phyloP scores from a whole-genome alignment of 441 rosid genomes.

The Biscutella laevigata region DNA sequence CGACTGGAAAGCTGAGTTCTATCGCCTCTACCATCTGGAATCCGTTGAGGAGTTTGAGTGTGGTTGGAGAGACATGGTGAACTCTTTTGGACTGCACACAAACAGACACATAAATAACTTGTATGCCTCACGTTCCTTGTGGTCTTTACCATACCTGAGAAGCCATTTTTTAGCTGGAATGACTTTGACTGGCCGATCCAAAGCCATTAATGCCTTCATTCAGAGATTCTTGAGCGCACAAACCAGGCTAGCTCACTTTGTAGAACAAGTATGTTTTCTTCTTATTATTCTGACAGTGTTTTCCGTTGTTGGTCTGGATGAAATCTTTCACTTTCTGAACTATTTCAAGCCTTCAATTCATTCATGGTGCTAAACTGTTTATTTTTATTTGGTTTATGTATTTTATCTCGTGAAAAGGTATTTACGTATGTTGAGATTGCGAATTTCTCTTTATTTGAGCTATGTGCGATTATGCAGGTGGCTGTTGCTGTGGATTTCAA shows the following conservation, averaged over 20 bases:
- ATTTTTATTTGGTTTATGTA: neutral
- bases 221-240: conserved; percentile 91
- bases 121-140: conserved; percentile 53
- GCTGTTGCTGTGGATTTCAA: conserved; percentile 79
- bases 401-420: neutral
- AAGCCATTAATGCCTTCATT: conserved; percentile 80
- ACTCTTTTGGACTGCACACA: conserved; percentile 66
- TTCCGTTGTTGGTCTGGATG: neutral
- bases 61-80: conserved; percentile 94
- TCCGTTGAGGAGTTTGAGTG: conserved; percentile 75
- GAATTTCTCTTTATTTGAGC: neutral
- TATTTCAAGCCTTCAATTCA: neutral
- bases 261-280: conserved; percentile 64
- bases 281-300: conserved; percentile 6
- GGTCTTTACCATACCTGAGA: conserved; percentile 90
- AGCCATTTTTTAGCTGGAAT: conserved; percentile 86
- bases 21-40: conserved; percentile 75
- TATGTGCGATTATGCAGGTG: conserved; percentile 34
- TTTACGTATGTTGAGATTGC: neutral
- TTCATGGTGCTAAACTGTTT: neutral
- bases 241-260: conserved; percentile 81
- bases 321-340: neutral
- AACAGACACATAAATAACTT: conserved; percentile 73
- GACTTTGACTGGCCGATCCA: conserved; percentile 67
- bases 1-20: conserved; percentile 90